Evolutionary conservation across 2,329 filamentous ascomycete species (phyloP).

Genomic region (Zopfia rhizophila): DNA sequence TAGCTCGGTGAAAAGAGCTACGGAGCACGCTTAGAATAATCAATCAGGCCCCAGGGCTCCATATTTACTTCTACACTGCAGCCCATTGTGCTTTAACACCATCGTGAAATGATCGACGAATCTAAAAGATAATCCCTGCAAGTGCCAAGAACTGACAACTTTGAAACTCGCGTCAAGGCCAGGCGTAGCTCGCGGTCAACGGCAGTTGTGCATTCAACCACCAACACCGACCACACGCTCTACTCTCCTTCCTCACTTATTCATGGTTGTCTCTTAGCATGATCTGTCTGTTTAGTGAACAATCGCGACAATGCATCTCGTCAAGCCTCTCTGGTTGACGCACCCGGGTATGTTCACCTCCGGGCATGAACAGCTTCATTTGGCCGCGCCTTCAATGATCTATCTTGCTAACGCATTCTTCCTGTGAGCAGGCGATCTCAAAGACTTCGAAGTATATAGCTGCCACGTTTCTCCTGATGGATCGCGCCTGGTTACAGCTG

Average conservation of each 20-base stretch:
- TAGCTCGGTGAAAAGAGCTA: too few species aligned
- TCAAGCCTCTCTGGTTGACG: slow-evolving; percentile 95
- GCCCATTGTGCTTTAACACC: too few species aligned
- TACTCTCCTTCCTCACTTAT: slow-evolving; percentile 1
- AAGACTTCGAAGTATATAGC: slow-evolving; percentile 98
- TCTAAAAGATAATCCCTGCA: too few species aligned
- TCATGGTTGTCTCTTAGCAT: slow-evolving; percentile 29
- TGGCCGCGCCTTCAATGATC: background rate
- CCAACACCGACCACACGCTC: slow-evolving; percentile 19
- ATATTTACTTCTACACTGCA: too few species aligned
- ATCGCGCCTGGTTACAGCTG: slow-evolving; percentile 88
- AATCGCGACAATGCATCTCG: slow-evolving; percentile 66
- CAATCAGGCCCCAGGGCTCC: too few species aligned
- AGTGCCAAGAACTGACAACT: slow-evolving; percentile 38
- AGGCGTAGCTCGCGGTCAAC: slow-evolving; percentile 41
- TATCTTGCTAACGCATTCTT: slow-evolving; percentile 25
- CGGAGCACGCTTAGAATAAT: too few species aligned
- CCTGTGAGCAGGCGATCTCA: slow-evolving; percentile 79
- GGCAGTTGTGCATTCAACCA: slow-evolving; percentile 29
- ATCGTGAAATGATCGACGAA: too few species aligned
- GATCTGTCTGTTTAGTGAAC: slow-evolving; percentile 15
- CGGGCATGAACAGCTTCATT: slow-evolving; percentile 16
- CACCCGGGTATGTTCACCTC: slow-evolving; percentile 75
- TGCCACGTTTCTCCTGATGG: slow-evolving; percentile 97
- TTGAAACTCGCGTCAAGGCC: slow-evolving; percentile 43